Evolutionary conservation across 2,329 filamentous ascomycete genomes (phyloP), one percentile per base, ranked within the genome.

Genomic region (Colletotrichum sp.): DNA sequence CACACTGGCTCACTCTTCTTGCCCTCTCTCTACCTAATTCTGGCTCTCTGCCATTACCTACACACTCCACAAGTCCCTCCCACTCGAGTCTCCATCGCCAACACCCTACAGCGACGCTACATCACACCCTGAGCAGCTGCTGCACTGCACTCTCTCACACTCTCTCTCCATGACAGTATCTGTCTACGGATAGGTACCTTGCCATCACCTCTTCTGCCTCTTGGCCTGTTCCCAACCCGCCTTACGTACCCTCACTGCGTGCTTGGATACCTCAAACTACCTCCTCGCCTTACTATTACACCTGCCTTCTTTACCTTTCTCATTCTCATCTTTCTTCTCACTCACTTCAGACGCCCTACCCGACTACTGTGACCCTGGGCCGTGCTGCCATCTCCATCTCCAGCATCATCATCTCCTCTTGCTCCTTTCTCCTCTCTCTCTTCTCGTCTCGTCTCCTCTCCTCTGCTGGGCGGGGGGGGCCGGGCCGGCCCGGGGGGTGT

Each of bases 81-180:
- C 44, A 52, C 44, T 52, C 26, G 21, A 24, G 65, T 57, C 30
- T 52, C 52, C 68, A 24, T 75, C 72, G 49, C 69, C 69, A 75
- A 63, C 55, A 75, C 62, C 69, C 62, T 62, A 66, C 68, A 18
- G 60, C 52, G 28, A 71, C 60, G 12, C 72, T 66, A 72, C 72
- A 52, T 59, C 44, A 72, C 55, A 52, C 44, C 28, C 28, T n/a
- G n/a, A 34, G 24, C 28, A 30, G 28, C 59, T 13, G 28, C 49
- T 24, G 18, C 57, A n/a, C 64, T n/a, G 28, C 44, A 28, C 59
- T 57, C 36, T 62, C 62, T 44, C 70, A 24, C 39, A 2, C 18
- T n/a, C 39, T n/a, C 44, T 49, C 44, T 49, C 44, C 44, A 21
- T 49, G 44, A 49, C 44, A 49, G 44, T 49, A 13, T 49, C 44